Conservation (phyloP, 164 flowering plant genomes). For the Nymphaea thermarum region DNA sequence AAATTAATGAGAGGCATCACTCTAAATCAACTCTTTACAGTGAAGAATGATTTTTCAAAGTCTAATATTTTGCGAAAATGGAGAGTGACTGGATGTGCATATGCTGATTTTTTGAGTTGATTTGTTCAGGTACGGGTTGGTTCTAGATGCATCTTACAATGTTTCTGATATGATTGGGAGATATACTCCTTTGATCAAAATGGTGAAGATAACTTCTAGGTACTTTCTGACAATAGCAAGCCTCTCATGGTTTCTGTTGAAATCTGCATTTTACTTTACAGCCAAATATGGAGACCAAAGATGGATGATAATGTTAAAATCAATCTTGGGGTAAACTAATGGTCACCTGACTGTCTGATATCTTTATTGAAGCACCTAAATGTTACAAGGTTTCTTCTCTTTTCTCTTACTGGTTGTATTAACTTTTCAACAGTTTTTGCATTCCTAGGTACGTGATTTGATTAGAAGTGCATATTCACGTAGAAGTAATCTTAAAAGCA, state of each 20-base stretch:
- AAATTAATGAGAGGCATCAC: too few relatives aligned
- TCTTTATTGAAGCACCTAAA: slow-evolving; percentile 45
- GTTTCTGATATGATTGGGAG: slow-evolving; percentile 35
- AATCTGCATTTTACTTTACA: slow-evolving; percentile 53
- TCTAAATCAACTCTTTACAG: too few relatives aligned
- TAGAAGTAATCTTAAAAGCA: too few relatives aligned
- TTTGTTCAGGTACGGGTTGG: slow-evolving; percentile 42
- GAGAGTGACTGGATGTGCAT: too few relatives aligned
- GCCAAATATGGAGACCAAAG: slow-evolving; percentile 57
- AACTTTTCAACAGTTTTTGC: too few relatives aligned
- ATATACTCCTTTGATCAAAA: slow-evolving; percentile 30
- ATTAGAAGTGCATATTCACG: too few relatives aligned
- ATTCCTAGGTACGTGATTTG: too few relatives aligned
- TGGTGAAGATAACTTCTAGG: slow-evolving; percentile 32
- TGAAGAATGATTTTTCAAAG: too few relatives aligned
- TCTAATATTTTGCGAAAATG: too few relatives aligned
- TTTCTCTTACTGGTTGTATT: not conserved
- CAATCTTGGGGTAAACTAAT: slow-evolving; percentile 43
- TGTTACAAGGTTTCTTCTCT: slow-evolving; percentile 44
- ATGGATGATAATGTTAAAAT: slow-evolving; percentile 48
- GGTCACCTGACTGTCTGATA: slow-evolving; percentile 58
- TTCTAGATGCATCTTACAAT: slow-evolving; percentile 42
- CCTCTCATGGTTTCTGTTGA: slow-evolving; percentile 33
- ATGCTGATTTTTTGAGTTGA: too few relatives aligned
- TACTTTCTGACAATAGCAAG: slow-evolving; percentile 29